These are phyloP conservation scores for Aspergillus affinis DNA, from an alignment of 495 filamentous ascomycete genomes.

Conservation along the genomic window DNA sequence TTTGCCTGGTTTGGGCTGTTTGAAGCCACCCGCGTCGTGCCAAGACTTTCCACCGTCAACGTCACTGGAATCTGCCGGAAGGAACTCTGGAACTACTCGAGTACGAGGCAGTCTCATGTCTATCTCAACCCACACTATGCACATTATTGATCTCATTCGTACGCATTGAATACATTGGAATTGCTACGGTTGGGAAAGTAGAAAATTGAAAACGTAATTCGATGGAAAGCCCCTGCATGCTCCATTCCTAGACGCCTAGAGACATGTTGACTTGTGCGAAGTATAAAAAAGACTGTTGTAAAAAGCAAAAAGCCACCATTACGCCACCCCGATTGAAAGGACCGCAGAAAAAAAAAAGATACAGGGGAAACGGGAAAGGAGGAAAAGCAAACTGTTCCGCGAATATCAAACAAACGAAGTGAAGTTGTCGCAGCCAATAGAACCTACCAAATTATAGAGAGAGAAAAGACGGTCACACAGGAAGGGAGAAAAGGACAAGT, in stretches of 20 bases:
- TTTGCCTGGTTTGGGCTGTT: constrained; percentile 26
- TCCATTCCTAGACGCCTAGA: constrained; percentile 1
- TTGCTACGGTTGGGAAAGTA: too few relatives aligned
- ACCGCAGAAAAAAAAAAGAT: constrained; percentile 3
- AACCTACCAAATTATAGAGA: constrained; percentile 4
- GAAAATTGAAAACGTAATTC: neutral
- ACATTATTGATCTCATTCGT: too few relatives aligned
- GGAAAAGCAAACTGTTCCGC: constrained; percentile 7
- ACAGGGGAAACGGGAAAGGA: constrained; percentile 5
- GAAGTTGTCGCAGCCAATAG: constrained; percentile 9
- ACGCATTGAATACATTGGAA: too few relatives aligned
- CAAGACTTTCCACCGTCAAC: constrained; percentile 13
- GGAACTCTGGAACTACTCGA: neutral
- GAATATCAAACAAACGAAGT: constrained; percentile 21
- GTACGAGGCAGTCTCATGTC: neutral
- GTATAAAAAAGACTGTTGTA: neutral
- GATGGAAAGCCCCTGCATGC: constrained; percentile 2
- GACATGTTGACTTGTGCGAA: neutral
- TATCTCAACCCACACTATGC: too few relatives aligned
- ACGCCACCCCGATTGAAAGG: constrained; percentile 18
- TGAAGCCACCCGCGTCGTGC: constrained; percentile 16
- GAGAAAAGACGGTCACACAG: constrained; percentile 6
- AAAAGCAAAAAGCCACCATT: constrained; percentile 16
- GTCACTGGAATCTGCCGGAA: neutral
- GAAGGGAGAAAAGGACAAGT: neutral